Percentiles rank a stretch among this genome's conserved stretches.
Conservation (phyloP, 352 stramenopile species). For the Blastocystis sp. region DNA sequence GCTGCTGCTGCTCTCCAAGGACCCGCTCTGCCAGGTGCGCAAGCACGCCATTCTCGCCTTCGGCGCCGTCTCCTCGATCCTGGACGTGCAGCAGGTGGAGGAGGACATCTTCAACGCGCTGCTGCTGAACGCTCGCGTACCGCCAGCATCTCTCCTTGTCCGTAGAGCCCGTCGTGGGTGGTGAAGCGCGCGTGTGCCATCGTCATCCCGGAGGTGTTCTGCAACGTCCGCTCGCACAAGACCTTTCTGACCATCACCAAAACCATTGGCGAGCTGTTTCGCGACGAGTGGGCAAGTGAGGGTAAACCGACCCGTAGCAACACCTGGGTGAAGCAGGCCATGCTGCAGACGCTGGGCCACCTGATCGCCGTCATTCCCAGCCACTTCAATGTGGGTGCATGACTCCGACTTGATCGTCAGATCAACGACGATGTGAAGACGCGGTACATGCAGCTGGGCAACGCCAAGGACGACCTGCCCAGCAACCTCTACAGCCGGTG, state of each 20-base stretch:
- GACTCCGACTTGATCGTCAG: background rate
- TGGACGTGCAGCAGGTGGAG: conserved; percentile 34
- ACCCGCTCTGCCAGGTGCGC: conserved; percentile 40
- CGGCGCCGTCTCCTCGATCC: conserved; percentile 18
- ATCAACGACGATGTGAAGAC: conserved; percentile 62
- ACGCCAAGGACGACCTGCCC: conserved; percentile 59
- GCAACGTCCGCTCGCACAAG: conserved; percentile 47
- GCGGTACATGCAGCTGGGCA: conserved; percentile 38
- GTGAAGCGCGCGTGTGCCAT: conserved; percentile 52
- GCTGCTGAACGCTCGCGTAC: conserved; percentile 4
- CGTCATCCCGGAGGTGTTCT: conserved; percentile 61
- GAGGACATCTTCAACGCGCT: conserved; percentile 25
- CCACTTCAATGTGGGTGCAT: conserved; percentile 22
- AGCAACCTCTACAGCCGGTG: conserved; percentile 61
- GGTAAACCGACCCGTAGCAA: background rate
- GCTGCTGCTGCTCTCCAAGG: conserved; percentile 20
- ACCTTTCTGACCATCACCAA: conserved; percentile 49
- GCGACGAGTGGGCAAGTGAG: conserved; percentile 5
- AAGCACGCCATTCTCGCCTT: conserved; percentile 58
- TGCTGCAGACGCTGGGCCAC: conserved; percentile 59
- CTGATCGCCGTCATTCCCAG: conserved; percentile 25
- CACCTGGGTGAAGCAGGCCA: conserved; percentile 52
- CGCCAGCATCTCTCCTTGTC: background rate
- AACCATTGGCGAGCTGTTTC: conserved; percentile 50
- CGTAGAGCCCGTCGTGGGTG: conserved; percentile 29